Base-by-base conservation (phyloP, 2,329 filamentous ascomycete species). In the Fusarium sp. region DNA sequence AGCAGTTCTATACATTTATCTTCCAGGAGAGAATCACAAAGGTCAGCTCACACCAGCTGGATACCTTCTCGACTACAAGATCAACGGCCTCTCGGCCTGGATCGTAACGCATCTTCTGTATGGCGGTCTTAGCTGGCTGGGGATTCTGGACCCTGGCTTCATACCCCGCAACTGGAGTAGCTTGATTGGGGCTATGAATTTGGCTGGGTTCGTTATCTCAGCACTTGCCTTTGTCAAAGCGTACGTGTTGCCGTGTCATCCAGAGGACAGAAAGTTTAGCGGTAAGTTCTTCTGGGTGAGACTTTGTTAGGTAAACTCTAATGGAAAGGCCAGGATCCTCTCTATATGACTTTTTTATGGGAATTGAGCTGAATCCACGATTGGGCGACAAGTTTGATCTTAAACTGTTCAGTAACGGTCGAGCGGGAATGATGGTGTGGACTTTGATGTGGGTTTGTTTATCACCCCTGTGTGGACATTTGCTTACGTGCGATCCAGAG, bases 391-490 rank as follows among this genome's bases (percentile, higher is more conserved):
- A 68, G 13, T 84, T 81, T 67, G 83, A 84, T 62, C 77, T 83
- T 28, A 84, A 84, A 57, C 73, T 84, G 0, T 84, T 84, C 63
- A 81, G 78, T 49, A 84, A 83, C 53, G 82, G 82, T 6, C 75
- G 83, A 23, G 79, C 80, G n/a, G 83, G 83, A 10, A 84, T 84
- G 54, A 76, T 84, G 62, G 77, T 79, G 10, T 84, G 82, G 82
- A 82, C 80, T n/a, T 69, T 83, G 33, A 81, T 83, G 81, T 83
- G 70, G 2, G 54, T 33, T 7, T 23, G 1, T 63, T 38, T 2
- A 3, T 5, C 4, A 12, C 3, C 10, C 6, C 0, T 53, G 10
- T n/a, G 13, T 15, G n/a, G 23, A 13, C 11, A 56, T 68, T 77
- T 37, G 73, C 77, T 40, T 16, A 70, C 34, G 13, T 26, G 28